Percentiles rank a stretch among this genome's conserved stretches.
phyloP scores from a whole-genome alignment of 108 stramenopile genomes.

The Nitzschia sp. region DNA sequence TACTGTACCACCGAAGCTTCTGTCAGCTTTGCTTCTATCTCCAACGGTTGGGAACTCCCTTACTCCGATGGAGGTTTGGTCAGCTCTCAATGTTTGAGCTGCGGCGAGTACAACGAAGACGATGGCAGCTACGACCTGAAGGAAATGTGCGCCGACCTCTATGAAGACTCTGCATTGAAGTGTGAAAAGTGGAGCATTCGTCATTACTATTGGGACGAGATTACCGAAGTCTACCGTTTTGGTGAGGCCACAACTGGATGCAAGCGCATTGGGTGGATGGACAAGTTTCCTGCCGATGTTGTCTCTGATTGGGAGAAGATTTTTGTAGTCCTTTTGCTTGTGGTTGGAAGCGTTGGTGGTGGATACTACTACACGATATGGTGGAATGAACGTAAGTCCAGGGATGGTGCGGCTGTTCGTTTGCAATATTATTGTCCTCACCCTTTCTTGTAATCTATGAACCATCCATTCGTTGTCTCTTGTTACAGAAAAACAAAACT shows the following conservation, averaged over 20 bases:
- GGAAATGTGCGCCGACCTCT: conserved; percentile 37
- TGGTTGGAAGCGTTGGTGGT: conserved; percentile 8
- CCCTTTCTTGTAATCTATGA: too few relatives aligned
- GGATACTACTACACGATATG: conserved; percentile 11
- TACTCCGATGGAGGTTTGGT: conserved; percentile 42
- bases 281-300: conserved; percentile 4
- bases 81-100: conserved; percentile 27
- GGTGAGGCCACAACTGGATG: conserved; percentile 39
- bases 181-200: conserved; percentile 27
- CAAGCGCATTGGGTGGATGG: conserved; percentile 26
- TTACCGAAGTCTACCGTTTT: conserved; percentile 36
- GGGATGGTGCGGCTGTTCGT: too few relatives aligned
- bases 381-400: conserved; percentile 24
- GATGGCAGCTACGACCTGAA: conserved; percentile 16
- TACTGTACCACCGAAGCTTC: conserved; percentile 23
- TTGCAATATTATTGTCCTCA: too few relatives aligned
- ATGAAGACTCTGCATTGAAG: conserved; percentile 9
- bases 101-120: conserved; percentile 26
- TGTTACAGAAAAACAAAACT: conserved; percentile 20
- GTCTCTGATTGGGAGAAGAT: conserved; percentile 9
- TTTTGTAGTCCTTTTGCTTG: conserved; percentile 4
- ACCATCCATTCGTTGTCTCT: not conserved
- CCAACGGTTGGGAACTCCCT: conserved; percentile 43
- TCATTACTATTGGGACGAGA: conserved; percentile 20
- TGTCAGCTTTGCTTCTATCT: conserved; percentile 24